These are phyloP conservation scores for Blastocystis sp. DNA, from an alignment of 352 stramenopile genomes.

Conservation along the genomic window DNA sequence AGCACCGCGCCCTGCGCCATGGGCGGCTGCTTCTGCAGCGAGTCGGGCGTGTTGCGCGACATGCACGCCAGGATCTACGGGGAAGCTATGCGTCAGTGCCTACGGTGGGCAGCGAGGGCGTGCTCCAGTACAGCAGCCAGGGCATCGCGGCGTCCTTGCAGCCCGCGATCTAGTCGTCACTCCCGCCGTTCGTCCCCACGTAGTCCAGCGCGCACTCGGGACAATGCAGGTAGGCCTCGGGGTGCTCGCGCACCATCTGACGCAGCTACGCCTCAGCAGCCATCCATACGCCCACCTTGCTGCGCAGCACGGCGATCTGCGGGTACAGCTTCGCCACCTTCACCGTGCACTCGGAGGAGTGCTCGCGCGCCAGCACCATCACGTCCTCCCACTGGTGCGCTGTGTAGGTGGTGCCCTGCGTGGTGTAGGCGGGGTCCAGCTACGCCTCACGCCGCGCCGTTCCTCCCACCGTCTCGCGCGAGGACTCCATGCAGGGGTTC, in stretches of 20 bases:
- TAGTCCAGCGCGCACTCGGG: conserved; percentile 21
- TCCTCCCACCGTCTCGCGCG: neutral
- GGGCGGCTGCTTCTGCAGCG: neutral
- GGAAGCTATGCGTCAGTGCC: neutral
- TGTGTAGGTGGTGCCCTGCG: conserved; percentile 24
- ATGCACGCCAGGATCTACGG: conserved; percentile 37
- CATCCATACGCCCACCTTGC: neutral
- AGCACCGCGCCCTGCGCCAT: conserved; percentile 26
- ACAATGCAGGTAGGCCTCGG: conserved; percentile 44
- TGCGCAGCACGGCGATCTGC: conserved; percentile 18
- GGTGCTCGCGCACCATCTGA: conserved; percentile 4
- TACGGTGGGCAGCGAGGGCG: conserved; percentile 27
- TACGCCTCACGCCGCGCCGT: too few species aligned
- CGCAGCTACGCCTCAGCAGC: neutral
- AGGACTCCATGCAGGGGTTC: conserved; percentile 19
- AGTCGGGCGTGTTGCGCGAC: conserved; percentile 40
- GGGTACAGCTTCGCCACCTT: conserved; percentile 14
- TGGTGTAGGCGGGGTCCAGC: conserved; percentile 12
- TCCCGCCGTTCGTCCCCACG: neutral
- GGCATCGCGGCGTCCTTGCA: neutral
- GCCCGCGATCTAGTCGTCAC: conserved; percentile 3
- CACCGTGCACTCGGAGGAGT: conserved; percentile 53
- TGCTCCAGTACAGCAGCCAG: conserved; percentile 61
- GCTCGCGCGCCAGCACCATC: conserved; percentile 13
- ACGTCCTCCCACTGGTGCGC: conserved; percentile 54